Evolutionary conservation across 1,284 basidiomycete species (phyloP).

Genomic region (Malassezia caprae): DNA sequence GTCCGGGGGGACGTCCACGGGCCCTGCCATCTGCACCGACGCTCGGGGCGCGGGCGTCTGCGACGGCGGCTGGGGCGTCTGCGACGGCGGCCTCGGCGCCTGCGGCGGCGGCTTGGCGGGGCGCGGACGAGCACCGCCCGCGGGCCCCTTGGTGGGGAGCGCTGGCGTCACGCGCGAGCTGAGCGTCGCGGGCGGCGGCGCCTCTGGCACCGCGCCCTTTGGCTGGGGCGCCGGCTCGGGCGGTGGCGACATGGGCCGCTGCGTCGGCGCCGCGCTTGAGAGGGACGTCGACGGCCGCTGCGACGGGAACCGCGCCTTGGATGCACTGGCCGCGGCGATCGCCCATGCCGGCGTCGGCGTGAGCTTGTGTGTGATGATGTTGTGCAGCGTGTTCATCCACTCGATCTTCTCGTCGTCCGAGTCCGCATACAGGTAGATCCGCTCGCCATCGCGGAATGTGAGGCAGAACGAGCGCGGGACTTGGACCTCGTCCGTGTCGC

Average conservation of each 20-base stretch:
- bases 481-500: slow-evolving; percentile 48
- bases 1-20: not conserved
- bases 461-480: slow-evolving; percentile 77
- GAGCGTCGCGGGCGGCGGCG: not conserved
- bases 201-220: not conserved
- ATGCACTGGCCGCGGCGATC: slow-evolving; percentile 11
- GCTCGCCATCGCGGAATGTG: slow-evolving; percentile 66
- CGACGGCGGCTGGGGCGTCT: no score
- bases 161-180: not conserved
- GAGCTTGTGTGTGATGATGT: slow-evolving; percentile 26
- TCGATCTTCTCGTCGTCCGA: slow-evolving; percentile 72
- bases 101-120: not conserved
- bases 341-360: slow-evolving; percentile 41
- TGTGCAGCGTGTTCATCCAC: slow-evolving; percentile 59
- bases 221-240: not conserved
- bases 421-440: slow-evolving; percentile 83
- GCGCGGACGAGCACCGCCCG: not conserved
- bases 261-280: not conserved
- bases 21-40: not conserved
- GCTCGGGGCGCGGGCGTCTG: no score
- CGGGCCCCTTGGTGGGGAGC: not conserved
- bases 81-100: not conserved
- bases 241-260: not conserved
- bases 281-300: not conserved
- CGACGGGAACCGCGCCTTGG: not conserved